These are phyloP conservation scores for Alternaria sp. DNA, from an alignment of 2,329 filamentous ascomycete species.

Conservation along the genomic window DNA sequence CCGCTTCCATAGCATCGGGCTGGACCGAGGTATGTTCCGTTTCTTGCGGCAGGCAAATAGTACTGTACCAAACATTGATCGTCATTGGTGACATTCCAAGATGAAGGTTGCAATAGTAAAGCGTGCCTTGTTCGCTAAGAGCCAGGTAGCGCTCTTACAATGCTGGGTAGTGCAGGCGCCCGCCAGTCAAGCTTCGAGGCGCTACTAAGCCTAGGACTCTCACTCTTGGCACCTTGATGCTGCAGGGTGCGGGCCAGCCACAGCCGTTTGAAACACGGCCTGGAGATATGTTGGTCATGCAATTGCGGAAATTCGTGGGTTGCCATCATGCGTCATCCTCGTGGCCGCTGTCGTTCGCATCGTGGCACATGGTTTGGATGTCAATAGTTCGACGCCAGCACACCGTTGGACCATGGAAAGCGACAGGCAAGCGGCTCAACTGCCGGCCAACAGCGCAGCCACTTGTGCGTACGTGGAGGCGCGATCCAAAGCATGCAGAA, in stretches of 20 bases:
- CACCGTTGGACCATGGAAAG: background rate
- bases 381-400: background rate
- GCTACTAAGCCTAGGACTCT: conserved; percentile 36
- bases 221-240: conserved; percentile 36
- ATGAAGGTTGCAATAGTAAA: conserved; percentile 18
- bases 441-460: background rate
- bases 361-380: background rate
- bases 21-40: background rate
- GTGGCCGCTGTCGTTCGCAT: background rate
- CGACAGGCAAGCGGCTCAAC: background rate
- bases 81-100: conserved; percentile 21
- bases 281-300: background rate
- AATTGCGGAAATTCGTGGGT: background rate
- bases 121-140: conserved; percentile 6
- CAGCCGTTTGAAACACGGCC: conserved; percentile 25
- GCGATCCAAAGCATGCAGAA: background rate
- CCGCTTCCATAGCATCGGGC: conserved; percentile 5
- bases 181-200: conserved; percentile 35
- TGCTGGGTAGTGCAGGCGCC: conserved; percentile 24
- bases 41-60: background rate
- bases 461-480: background rate
- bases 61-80: background rate
- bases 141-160: background rate
- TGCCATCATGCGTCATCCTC: background rate
- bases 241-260: conserved; percentile 30